Evolutionary conservation across 228 moss, liverwort and hornwort species (phyloP), one percentile per base, ranked within the genome.

Genomic region (Sphagnum magellanicum): DNA sequence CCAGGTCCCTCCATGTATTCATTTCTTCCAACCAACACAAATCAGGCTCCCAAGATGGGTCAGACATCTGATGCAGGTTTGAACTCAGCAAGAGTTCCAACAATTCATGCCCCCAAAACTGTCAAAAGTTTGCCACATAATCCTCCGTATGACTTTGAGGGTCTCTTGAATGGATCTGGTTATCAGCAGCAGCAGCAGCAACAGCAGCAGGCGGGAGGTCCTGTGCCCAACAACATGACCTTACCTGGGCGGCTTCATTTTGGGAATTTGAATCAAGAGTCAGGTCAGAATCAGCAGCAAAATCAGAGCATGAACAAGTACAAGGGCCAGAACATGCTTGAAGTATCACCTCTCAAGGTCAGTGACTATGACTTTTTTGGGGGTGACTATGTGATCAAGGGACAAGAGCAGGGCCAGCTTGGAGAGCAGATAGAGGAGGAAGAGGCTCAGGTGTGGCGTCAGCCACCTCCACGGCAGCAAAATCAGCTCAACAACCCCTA

Each of bases 301-400:
- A 88, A 69, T 64, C 96, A 93, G 72, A 84, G 67, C 66, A 74
- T 76, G 50, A 81, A 76, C 72, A 93, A 91, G 71, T 97, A 83
- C 71, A 75, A 84, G 48, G 80, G 79, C 60, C 97, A 93, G 73
- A 89, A 78, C 74, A 67, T 91, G 12, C 70, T 77, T 64, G 96
- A 96, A 75, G 87, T 83, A 13, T 78, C 91, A 73, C 90, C 93
- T 6, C 16, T 97, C 73, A 97, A 97, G 80, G 86, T 91, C 74
- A 87, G 90, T 81, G 91, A 97, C 72, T 97, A 97, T 76, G 92
- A 91, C 71, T 97, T 91, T 77, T 80, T 91, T 74, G 87, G 97
- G 75, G 81, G 79, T 75, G 93, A 97, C 72, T 91, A 84, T 71
- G 64, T 74, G 17, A 78, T 88, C 61, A 91, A 91, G 74, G 97